Evolutionary conservation across 2,329 filamentous ascomycete species (phyloP).

Genomic region (Sporothrix euskadiensis): DNA sequence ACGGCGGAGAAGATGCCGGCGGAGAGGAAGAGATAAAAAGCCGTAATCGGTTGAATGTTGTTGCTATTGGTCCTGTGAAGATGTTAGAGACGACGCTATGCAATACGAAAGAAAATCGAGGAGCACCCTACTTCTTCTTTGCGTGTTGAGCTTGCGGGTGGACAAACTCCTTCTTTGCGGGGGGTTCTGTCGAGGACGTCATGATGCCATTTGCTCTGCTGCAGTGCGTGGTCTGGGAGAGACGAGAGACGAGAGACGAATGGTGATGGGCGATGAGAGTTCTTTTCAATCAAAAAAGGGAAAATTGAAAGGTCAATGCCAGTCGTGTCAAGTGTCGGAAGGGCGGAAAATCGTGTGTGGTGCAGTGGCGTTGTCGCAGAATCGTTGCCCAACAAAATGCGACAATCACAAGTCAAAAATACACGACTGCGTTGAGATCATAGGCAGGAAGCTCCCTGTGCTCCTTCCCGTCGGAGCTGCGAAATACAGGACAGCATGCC

Average conservation of each 20-base stretch:
- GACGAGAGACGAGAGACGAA: too few species aligned
- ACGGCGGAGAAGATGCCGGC: constrained; percentile 75
- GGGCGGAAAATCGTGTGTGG: neutral
- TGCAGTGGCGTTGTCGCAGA: neutral
- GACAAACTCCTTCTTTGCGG: constrained; percentile 43
- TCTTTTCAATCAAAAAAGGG: neutral
- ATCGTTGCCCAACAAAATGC: constrained; percentile 11
- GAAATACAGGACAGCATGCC: constrained; percentile 7
- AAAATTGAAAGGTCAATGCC: neutral
- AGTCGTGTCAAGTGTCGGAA: neutral
- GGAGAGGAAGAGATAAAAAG: constrained; percentile 77
- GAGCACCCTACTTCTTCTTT: constrained; percentile 50
- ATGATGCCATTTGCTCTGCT: constrained; percentile 38
- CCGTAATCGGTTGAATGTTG: constrained; percentile 68
- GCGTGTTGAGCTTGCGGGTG: constrained; percentile 54
- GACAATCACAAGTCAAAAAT: constrained; percentile 15
- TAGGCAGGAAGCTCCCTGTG: neutral
- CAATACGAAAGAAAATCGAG: neutral
- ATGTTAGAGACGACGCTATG: neutral
- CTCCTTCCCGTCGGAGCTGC: constrained; percentile 11
- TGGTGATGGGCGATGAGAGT: neutral
- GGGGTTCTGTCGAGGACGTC: constrained; percentile 40
- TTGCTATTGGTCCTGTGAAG: constrained; percentile 50
- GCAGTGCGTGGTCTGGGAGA: neutral
- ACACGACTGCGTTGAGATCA: neutral